phyloP scores from a whole-genome alignment of 75 land plant genomes.

The Selaginella tamariscina region DNA sequence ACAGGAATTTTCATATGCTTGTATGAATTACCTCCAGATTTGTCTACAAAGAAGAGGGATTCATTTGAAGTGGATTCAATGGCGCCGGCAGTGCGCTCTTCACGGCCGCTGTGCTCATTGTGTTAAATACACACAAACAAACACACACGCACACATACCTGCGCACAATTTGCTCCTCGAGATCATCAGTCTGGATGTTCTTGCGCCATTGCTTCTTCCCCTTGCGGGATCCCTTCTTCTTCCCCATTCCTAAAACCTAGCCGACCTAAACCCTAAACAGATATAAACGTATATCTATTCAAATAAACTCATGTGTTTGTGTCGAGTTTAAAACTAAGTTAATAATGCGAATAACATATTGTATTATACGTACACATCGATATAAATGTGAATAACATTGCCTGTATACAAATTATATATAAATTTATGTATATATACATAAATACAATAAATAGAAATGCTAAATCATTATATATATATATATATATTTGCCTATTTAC shows the following conservation, averaged over 20 bases:
- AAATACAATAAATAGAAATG: no score
- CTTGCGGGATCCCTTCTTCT: conserved; percentile 68
- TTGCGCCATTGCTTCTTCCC: conserved; percentile 93
- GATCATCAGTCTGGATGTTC: conserved; percentile 72
- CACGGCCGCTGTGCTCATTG: conserved; percentile 50
- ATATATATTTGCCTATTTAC: no score
- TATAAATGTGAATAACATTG: no score
- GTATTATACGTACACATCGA: no score
- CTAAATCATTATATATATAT: no score
- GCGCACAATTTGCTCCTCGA: conserved; percentile 46
- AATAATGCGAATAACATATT: no score
- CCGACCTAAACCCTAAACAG: neutral
- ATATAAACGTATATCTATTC: neutral
- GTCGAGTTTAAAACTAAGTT: no score
- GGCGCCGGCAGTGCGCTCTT: conserved; percentile 69
- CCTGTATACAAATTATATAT: no score
- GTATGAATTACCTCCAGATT: conserved; percentile 17
- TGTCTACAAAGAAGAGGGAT: conserved; percentile 70
- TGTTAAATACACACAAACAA: no score
- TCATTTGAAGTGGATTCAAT: conserved; percentile 37
- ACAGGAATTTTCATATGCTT: neutral
- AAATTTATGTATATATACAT: no score
- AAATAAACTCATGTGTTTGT: no score
- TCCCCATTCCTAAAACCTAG: conserved; percentile 37
- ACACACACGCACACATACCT: neutral